Evolutionary conservation across 2,329 filamentous ascomycete genomes (phyloP).

Genomic region (Fusarium ambrosium): DNA sequence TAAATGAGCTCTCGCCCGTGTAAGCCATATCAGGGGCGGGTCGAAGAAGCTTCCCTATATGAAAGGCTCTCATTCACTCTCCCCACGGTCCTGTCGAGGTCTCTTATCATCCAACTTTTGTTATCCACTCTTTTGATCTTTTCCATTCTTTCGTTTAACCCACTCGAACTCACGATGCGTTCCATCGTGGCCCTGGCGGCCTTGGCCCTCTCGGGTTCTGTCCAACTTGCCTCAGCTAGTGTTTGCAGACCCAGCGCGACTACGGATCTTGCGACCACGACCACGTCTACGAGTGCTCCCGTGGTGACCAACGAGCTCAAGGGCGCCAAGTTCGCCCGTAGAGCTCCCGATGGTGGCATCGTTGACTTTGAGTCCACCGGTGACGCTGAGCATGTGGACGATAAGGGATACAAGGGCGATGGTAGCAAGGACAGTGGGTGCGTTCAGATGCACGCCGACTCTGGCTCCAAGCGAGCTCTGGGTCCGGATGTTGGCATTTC

Average conservation of each 20-base stretch:
- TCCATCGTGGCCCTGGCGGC: slow-evolving; percentile 16
- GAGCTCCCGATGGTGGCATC: background rate
- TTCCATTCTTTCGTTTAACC: background rate
- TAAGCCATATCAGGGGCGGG: slow-evolving; percentile 6
- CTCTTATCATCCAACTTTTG: background rate
- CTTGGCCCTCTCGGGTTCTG: slow-evolving; percentile 11
- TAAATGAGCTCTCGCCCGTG: background rate
- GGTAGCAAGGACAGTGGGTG: slow-evolving; percentile 11
- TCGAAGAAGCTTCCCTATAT: background rate
- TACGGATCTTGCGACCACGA: background rate
- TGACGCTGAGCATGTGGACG: background rate
- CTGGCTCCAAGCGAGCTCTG: slow-evolving; percentile 6
- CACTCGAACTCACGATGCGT: slow-evolving; percentile 8
- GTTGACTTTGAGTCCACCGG: slow-evolving; percentile 5
- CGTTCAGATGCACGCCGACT: background rate
- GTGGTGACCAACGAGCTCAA: slow-evolving; percentile 6
- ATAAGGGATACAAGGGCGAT: slow-evolving; percentile 15
- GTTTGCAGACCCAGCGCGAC: slow-evolving; percentile 7
- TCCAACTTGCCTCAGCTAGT: slow-evolving; percentile 5
- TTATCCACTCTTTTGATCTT: background rate
- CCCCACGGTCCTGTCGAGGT: too few species aligned
- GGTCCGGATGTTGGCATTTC: slow-evolving; percentile 8
- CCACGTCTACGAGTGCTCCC: background rate
- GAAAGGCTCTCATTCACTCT: background rate
- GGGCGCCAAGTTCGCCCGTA: slow-evolving; percentile 8